Percentiles rank a stretch among this genome's conserved stretches.
These are phyloP conservation scores for Cryptosporidium ryanae DNA, from an alignment of 169 alveolate genomes.

Conservation along the genomic window DNA sequence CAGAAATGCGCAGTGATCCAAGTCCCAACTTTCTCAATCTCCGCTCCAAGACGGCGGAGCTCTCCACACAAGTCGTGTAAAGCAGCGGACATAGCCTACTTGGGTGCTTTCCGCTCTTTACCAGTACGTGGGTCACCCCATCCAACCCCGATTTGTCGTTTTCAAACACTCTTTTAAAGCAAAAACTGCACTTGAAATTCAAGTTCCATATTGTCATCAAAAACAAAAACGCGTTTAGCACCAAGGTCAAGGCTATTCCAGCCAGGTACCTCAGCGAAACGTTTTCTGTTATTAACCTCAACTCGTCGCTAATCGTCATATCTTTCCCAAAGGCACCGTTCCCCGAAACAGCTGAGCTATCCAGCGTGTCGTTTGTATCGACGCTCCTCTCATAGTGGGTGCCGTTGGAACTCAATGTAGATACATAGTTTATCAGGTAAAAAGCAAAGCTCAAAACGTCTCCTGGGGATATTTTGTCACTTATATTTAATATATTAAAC, in stretches of 20 bases:
- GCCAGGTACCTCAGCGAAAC: conserved; percentile 1
- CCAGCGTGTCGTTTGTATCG: neutral
- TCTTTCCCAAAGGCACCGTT: neutral
- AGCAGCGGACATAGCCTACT: conserved; percentile 25
- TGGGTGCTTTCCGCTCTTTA: conserved; percentile 13
- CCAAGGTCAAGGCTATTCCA: neutral
- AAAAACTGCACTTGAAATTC: conserved; percentile 23
- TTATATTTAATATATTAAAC: conserved; percentile 5
- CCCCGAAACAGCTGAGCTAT: neutral
- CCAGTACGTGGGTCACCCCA: conserved; percentile 24
- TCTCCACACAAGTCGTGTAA: conserved; percentile 38
- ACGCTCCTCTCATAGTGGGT: too few relatives aligned
- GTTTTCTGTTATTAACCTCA: conserved; percentile 33
- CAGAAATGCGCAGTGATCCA: neutral
- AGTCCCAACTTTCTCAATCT: neutral
- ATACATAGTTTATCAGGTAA: conserved; percentile 8
- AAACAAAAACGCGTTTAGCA: conserved; percentile 1
- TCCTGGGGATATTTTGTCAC: conserved; percentile 3
- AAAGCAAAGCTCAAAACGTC: conserved; percentile 7
- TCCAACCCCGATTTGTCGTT: neutral
- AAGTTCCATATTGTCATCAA: conserved; percentile 63
- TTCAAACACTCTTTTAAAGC: neutral
- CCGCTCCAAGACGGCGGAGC: conserved; percentile 1
- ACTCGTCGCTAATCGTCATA: conserved; percentile 13
- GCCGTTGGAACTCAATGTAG: neutral